Conservation (phyloP, 768 basidiomycete species). For the Pleurotus salmoneostramineus region DNA sequence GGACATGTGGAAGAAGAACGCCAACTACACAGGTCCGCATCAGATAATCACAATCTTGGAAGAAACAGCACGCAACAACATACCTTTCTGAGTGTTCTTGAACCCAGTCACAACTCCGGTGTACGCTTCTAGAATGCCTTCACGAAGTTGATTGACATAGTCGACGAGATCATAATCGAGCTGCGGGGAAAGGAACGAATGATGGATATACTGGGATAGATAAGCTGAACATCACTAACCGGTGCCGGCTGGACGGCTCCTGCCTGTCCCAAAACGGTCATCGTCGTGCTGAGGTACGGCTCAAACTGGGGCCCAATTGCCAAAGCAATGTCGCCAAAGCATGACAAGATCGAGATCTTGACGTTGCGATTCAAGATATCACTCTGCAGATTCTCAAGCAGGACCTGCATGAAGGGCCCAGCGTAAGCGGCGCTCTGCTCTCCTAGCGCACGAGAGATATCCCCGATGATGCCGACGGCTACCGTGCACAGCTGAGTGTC, state of each 20-base stretch:
- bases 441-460: constrained; percentile 92
- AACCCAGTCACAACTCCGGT: constrained; percentile 91
- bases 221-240: constrained; percentile 37
- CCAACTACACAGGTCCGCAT: constrained; percentile 25
- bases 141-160: constrained; percentile 85
- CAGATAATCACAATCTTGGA: background rate
- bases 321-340: constrained; percentile 95
- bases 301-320: constrained; percentile 85
- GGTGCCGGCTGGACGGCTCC: constrained; percentile 85
- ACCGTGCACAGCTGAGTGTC: constrained; percentile 96
- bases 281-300: constrained; percentile 86
- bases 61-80: constrained; percentile 8
- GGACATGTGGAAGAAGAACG: constrained; percentile 66
- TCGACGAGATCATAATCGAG: constrained; percentile 89
- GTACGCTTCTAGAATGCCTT: constrained; percentile 96
- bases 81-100: constrained; percentile 81
- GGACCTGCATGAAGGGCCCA: constrained; percentile 84
- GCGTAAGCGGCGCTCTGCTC: constrained; percentile 83
- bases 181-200: constrained; percentile 25
- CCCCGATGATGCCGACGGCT: constrained; percentile 93
- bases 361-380: constrained; percentile 89
- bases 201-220: constrained; percentile 2
- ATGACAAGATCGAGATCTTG: constrained; percentile 93
- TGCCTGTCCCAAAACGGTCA: constrained; percentile 89
- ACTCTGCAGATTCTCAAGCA: constrained; percentile 88